Conservation (phyloP, 805 yeast species). For the Metschnikowia continentalis region DNA sequence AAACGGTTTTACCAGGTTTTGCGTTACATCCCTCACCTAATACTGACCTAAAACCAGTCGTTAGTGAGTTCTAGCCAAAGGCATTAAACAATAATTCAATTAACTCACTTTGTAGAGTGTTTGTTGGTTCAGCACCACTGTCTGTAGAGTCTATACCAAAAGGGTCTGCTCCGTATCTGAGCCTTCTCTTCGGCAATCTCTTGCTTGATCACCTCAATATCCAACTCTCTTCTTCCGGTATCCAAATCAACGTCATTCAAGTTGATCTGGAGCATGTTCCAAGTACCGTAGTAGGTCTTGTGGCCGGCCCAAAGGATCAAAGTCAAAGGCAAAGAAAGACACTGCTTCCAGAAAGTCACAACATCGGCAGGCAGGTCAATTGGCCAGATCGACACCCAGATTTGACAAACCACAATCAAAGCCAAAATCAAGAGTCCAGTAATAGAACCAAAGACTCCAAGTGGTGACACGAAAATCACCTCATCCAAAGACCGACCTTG, state of each 20-base stretch:
- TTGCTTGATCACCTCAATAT: slow-evolving; percentile 35
- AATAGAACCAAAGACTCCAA: slow-evolving; percentile 36
- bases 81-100: not conserved
- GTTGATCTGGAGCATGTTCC: slow-evolving; percentile 32
- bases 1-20: too few species aligned
- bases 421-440: slow-evolving; percentile 29
- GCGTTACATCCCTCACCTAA: too few species aligned
- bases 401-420: slow-evolving; percentile 33
- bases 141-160: slow-evolving; percentile 24
- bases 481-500: slow-evolving; percentile 35
- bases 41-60: too few species aligned
- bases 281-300: slow-evolving; percentile 32
- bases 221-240: slow-evolving; percentile 48
- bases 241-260: slow-evolving; percentile 55
- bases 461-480: slow-evolving; percentile 29
- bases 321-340: slow-evolving; percentile 40
- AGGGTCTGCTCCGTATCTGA: slow-evolving; percentile 21
- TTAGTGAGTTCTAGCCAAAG: too few species aligned
- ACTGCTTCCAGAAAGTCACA: slow-evolving; percentile 46
- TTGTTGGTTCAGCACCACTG: slow-evolving; percentile 24
- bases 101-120: not conserved
- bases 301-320: slow-evolving; percentile 42
- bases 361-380: slow-evolving; percentile 20
- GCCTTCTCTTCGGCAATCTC: slow-evolving; percentile 33
- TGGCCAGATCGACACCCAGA: slow-evolving; percentile 40